These are phyloP conservation scores for Pyracantha coccinea DNA, from an alignment of 331 rosid genomes.

Conservation along the genomic window DNA sequence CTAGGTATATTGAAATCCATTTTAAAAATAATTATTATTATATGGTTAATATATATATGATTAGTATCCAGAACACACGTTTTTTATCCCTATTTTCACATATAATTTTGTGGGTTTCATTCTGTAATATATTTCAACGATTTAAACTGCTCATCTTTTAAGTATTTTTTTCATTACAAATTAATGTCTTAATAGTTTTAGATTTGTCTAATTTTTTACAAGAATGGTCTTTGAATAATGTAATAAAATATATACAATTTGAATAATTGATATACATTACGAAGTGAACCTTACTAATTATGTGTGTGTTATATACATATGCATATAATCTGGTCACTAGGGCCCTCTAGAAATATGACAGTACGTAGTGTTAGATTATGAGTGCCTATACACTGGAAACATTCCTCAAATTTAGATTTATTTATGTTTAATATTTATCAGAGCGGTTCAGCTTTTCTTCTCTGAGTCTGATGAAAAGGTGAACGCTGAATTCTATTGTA, in stretches of 20 bases:
- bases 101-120: fast-evolving
- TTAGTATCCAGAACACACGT: no score
- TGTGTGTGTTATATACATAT: not conserved
- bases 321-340: not conserved
- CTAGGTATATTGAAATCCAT: not conserved
- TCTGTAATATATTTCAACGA: no score
- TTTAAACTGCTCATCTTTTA: fast-evolving
- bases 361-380: not conserved
- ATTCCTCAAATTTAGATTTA: not conserved
- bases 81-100: no score
- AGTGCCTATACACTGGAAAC: not conserved
- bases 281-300: no score
- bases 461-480: conserved; percentile 9
- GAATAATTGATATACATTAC: no score
- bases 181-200: no score
- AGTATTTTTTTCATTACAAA: no score
- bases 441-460: conserved; percentile 16
- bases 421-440: not conserved
- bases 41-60: no score
- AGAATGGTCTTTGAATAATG: no score
- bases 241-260: no score
- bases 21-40: no score
- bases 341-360: not conserved
- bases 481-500: conserved; percentile 1
- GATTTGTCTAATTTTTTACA: no score